Evolutionary conservation across 176 grass and related monocot species (phyloP), one percentile per base, ranked within the genome.

Genomic region (Zea luxurians): DNA sequence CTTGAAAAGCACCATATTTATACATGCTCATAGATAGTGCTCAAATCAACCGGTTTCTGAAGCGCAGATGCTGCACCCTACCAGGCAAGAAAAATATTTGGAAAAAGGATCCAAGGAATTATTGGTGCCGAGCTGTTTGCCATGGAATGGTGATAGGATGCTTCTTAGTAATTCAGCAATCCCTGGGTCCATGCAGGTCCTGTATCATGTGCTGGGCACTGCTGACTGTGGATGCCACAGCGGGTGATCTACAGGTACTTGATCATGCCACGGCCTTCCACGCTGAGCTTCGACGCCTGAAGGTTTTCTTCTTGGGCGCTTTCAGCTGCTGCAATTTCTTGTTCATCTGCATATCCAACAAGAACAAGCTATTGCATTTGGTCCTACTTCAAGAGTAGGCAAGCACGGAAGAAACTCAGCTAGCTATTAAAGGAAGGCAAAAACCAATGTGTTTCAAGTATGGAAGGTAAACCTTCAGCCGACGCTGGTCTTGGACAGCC

Each of bases 241-340:
- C 76, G 37, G 47, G 70, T 15, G 37, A 46, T 40, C 84, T 85
- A 98, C 69, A 98, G 18, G 82, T 99, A 99, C 76, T 95, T 99
- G 36, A 99, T 69, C 90, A 95, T 93, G 36, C 96, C 92, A 46
- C 96, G 96, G 11, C 96, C 96, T 81, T 95, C 92, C 8, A 91
- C 92, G n/a, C 96, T 99, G 21, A 95, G 71, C 70, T 99, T 99
- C 37, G 90, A 99, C 4, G 96, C 96, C 81, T 99, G 96, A 15
- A 99, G 96, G 6, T 89, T 90, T 92, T 95, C 90, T 95, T 95
- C 81, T 99, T 99, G 16, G 90, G 92, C 15, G 89, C 86, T 80
- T 95, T 93, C 52, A 99, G 79, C 85, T 93, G 88, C 81, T 91
- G 92, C 68, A 99, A 27, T 81, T 95, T 99, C 86, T 92, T 99